These are phyloP conservation scores for Colletotrichum cereale DNA, from an alignment of 2,329 filamentous ascomycete species.

Conservation along the genomic window DNA sequence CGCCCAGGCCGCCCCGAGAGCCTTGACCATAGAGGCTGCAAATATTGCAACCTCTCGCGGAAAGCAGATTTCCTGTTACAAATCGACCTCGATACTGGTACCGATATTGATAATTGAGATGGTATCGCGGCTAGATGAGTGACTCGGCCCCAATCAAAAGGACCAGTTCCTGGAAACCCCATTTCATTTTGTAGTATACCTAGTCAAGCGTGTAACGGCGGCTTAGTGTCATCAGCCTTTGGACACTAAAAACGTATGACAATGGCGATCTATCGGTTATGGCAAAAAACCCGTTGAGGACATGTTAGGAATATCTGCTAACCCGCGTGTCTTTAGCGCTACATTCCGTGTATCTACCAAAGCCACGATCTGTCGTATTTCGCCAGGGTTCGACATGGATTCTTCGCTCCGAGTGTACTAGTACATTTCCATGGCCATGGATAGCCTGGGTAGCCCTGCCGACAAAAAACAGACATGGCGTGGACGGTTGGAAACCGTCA, in stretches of 20 bases:
- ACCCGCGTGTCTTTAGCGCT: background rate
- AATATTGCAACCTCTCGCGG: background rate
- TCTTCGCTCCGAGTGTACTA: too few relatives aligned
- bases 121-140: background rate
- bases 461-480: background rate
- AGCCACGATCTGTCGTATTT: background rate
- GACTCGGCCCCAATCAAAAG: background rate
- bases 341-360: background rate
- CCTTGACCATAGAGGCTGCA: background rate
- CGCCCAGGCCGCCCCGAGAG: conserved; percentile 1
- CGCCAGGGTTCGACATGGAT: background rate
- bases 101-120: background rate
- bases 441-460: conserved; percentile 13
- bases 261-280: conserved; percentile 19
- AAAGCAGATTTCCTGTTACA: background rate
- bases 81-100: background rate
- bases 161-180: too few relatives aligned
- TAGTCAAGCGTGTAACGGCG: background rate
- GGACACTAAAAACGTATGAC: background rate
- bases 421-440: conserved; percentile 6
- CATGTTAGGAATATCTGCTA: background rate
- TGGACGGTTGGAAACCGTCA: conserved; percentile 13
- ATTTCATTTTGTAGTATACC: background rate
- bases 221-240: background rate
- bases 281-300: background rate